Percentiles rank a stretch among this genome's conserved stretches.
Evolutionary conservation across 257 asterid species (phyloP).

Genomic region (Gentiana straminea): DNA sequence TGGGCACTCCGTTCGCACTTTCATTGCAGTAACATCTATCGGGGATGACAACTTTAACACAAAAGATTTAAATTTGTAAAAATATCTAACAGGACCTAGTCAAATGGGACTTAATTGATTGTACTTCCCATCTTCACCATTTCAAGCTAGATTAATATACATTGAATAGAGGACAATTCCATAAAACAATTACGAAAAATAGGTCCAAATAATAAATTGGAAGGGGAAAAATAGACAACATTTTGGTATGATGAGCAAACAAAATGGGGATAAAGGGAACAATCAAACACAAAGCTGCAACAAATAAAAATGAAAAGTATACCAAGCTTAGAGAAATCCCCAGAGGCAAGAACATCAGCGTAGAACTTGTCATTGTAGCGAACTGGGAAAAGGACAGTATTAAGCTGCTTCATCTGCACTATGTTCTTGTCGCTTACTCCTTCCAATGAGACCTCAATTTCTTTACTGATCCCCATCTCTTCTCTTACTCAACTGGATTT

Average conservation of each 20-base stretch:
- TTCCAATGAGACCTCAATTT: slow-evolving; percentile 57
- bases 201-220: too few species aligned
- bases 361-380: slow-evolving; percentile 89
- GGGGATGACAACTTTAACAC: too few species aligned
- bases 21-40: too few species aligned
- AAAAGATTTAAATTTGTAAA: too few species aligned
- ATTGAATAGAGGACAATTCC: too few species aligned
- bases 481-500: too few species aligned
- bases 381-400: slow-evolving; percentile 77
- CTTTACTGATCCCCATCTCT: slow-evolving; percentile 59
- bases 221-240: background rate
- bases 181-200: background rate
- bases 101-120: too few species aligned
- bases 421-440: slow-evolving; percentile 83
- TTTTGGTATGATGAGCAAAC: background rate
- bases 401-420: slow-evolving; percentile 89
- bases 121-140: too few species aligned
- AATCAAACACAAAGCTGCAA: background rate
- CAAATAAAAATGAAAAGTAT: slow-evolving; percentile 7
- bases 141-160: too few species aligned
- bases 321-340: slow-evolving; percentile 90
- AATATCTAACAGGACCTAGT: too few species aligned
- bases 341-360: slow-evolving; percentile 77
- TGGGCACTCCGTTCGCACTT: too few species aligned
- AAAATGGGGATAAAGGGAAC: too few species aligned